Conservation (phyloP, 179 eudicot genomes). For the Nepenthes alata region DNA sequence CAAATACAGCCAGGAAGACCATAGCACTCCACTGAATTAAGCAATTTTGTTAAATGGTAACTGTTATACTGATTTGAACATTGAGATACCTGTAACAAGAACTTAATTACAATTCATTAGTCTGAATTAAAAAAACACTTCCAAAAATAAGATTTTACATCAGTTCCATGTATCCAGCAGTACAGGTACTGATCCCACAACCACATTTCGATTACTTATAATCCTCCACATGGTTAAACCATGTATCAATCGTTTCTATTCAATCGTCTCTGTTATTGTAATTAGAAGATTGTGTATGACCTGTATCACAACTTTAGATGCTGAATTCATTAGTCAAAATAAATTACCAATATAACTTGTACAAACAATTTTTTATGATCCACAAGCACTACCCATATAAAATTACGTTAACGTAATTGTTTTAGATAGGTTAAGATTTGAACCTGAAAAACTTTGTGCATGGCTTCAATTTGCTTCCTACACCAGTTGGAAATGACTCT, state of each 20-base stretch:
- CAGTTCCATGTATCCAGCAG: background rate
- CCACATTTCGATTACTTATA: background rate
- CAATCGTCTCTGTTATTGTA: slow-evolving; percentile 25
- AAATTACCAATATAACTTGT: slow-evolving; percentile 19
- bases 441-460: slow-evolving; percentile 97
- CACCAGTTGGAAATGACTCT: slow-evolving; percentile 59
- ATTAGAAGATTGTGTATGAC: slow-evolving; percentile 19
- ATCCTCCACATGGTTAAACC: slow-evolving; percentile 4
- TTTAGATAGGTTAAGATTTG: slow-evolving; percentile 52
- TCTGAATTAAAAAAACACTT: background rate
- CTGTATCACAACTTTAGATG: slow-evolving; percentile 38
- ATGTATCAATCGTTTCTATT: slow-evolving; percentile 18
- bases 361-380: slow-evolving; percentile 3
- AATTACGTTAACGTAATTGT: slow-evolving; percentile 24
- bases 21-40: too few relatives aligned
- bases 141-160: background rate
- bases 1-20: too few relatives aligned
- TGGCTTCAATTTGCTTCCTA: slow-evolving; percentile 92
- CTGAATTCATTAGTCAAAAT: slow-evolving; percentile 50
- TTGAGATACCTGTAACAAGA: too few relatives aligned
- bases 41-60: too few relatives aligned
- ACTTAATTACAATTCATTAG: background rate
- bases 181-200: background rate
- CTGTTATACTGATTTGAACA: too few relatives aligned
- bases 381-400: slow-evolving; percentile 17